Base-by-base conservation (phyloP, 2,329 filamentous ascomycete genomes). In the Colletotrichum sp. region DNA sequence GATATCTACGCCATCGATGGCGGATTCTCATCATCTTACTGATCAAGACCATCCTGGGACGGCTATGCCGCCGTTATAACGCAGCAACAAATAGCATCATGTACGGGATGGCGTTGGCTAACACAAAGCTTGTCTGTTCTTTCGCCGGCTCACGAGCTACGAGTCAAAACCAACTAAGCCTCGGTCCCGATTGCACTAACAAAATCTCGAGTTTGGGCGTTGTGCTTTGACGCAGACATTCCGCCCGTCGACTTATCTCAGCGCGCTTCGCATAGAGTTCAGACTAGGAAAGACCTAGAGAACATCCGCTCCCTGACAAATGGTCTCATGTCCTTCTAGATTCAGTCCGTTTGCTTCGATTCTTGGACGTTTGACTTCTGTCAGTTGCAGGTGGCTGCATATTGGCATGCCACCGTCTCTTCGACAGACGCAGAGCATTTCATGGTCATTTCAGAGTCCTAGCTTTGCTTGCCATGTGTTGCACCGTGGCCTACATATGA, bases 181-280 rank as follows among this genome's bases (percentile, higher is more conserved):
- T 73, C 64, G 64, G 73, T 73, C 70, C 73, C 73, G 69, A 68
- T 68, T 39, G 10, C 73, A 73, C 64, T 64, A 68, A 28, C n/a
- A 34, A 68, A 36, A 55, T 30, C 30, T 55, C 26, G 18, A n/a
- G 63, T 61, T 63, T 52, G 52, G 24, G 61, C 32, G 24, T 26
- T 59, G 64, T 30, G 61, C 72, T 75, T 72, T 75, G 60, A 67
- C 71, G 26, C 36, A 18, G 43, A 34, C 36, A 36, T 57, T 34
- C 24, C 43, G 28, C 48, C 43, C 57, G 43, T 48, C n/a, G 36
- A 60, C 32, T 52, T 39, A 43, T 24, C 52, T 72, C 69, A 75
- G 63, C 73, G 43, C 68, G 21, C 36, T 43, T 59, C 34, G 48
- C 55, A n/a, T 63, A 60, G 26, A 36, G 59, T 73, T 73, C 28